Percentiles rank a stretch among this genome's conserved stretches.
Evolutionary conservation across 108 stramenopile species (phyloP).

Genomic region (Aurantiochytrium sp.): DNA sequence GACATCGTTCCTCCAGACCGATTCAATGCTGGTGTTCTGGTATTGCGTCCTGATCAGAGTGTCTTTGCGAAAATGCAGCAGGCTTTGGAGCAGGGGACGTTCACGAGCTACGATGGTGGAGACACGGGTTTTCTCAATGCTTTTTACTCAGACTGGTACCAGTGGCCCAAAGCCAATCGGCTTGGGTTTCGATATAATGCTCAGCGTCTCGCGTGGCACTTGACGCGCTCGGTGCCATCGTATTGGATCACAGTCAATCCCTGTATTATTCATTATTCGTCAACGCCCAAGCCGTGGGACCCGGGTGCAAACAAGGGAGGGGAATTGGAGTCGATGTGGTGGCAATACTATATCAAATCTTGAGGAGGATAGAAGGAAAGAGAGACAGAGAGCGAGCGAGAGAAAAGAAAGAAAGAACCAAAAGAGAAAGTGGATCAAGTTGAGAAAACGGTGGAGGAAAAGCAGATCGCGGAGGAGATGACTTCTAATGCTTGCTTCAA

Average conservation of each 20-base stretch:
- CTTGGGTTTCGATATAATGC: conserved; percentile 71
- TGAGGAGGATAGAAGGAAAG: background rate
- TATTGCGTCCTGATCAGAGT: conserved; percentile 56
- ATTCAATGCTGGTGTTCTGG: conserved; percentile 81
- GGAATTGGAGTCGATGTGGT: conserved; percentile 36
- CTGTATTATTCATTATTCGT: conserved; percentile 64
- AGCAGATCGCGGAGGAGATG: background rate
- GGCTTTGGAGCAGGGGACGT: conserved; percentile 29
- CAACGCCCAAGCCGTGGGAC: conserved; percentile 77
- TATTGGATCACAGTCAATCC: conserved; percentile 62
- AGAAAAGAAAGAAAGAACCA: background rate
- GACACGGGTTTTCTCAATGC: conserved; percentile 80
- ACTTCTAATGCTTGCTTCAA: background rate
- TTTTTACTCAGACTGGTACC: conserved; percentile 65
- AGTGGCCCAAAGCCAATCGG: conserved; percentile 52
- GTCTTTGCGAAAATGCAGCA: conserved; percentile 47
- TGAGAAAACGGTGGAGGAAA: background rate
- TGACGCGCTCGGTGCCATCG: conserved; percentile 48
- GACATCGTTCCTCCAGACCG: conserved; percentile 71
- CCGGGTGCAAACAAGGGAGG: conserved; percentile 22
- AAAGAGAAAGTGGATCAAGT: background rate
- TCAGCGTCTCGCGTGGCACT: conserved; percentile 64
- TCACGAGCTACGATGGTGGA: conserved; percentile 60
- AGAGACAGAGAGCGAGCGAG: background rate
- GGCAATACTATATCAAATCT: background rate